A percentile compares a stretch with the other conserved stretches of the same genome.
Evolutionary conservation across 441 rosid genomes (phyloP).

Genomic region (Isatis lusitanica): DNA sequence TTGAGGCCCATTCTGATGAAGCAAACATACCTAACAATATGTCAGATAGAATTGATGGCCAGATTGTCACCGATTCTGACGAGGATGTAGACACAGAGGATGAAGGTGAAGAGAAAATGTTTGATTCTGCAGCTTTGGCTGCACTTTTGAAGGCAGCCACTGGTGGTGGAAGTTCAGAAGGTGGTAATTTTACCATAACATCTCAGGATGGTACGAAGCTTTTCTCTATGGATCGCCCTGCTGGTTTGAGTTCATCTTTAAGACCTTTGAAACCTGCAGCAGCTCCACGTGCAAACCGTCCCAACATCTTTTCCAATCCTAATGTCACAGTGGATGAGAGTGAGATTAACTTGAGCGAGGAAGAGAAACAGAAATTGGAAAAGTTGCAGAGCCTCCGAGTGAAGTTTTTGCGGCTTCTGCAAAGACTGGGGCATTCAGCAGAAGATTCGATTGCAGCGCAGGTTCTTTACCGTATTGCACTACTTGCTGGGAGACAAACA

Average conservation of each 20-base stretch:
- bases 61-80: conserved; percentile 75
- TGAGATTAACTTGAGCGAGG: conserved; percentile 68
- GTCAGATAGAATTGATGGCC: conserved; percentile 69
- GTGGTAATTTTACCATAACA: conserved; percentile 58
- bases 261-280: conserved; percentile 68
- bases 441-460: conserved; percentile 79
- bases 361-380: conserved; percentile 73
- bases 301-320: conserved; percentile 51
- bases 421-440: conserved; percentile 69
- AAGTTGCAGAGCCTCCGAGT: conserved; percentile 72
- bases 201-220: conserved; percentile 86
- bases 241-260: conserved; percentile 82
- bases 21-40: conserved; percentile 52
- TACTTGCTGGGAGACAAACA: conserved; percentile 74
- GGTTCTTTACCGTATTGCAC: conserved; percentile 75
- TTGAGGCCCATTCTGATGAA: conserved; percentile 51
- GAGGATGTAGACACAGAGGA: conserved; percentile 77
- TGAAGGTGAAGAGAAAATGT: conserved; percentile 70
- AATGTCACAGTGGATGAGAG: conserved; percentile 41
- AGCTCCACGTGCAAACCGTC: conserved; percentile 55
- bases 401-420: conserved; percentile 84
- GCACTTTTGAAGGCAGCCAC: conserved; percentile 89
- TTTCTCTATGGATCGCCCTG: conserved; percentile 90
- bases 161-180: conserved; percentile 60
- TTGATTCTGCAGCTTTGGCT: conserved; percentile 88